Base-by-base conservation (phyloP, 2,329 filamentous ascomycete genomes). In the Ascochyta viciae-villosae region DNA sequence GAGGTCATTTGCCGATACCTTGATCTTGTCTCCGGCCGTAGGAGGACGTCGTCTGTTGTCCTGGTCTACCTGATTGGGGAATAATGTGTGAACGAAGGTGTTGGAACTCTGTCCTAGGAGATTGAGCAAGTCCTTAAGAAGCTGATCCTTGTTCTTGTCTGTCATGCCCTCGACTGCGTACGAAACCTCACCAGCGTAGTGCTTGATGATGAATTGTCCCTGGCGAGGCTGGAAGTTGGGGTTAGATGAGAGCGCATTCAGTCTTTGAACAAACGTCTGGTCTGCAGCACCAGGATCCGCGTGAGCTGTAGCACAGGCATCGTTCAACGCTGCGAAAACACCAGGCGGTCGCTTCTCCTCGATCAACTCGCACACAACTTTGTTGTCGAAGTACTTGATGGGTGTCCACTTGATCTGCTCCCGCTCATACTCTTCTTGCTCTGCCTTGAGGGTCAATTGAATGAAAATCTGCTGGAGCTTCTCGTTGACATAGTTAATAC, bases 401-500 rank as follows among this genome's bases (percentile, higher is more conserved):
- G 95, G 95, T 0, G 93, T 97, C 95, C 95, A 99, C 73, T 96
- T 88, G 73, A 99, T 99, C 81, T 98, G 89, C 77, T 99, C 95
- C 44, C 91, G 84, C 15, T 90, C 92, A 71, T 99, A 99, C 76
- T 99, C 95, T 67, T 99, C 95, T 79, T 99, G 95, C 76, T 99
- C 95, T 0, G 95, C 89, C 81, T 96, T 96, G 60, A 99, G 78
- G 0, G 95, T 99, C 67, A 99, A 82, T 77, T 99, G 95, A 66
- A 99, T 99, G 74, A 99, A 99, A 70, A 99, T 98, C 73, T 99
- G 95, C 78, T 99, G 95, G 54, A 99, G 86, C 76, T 97, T 99
- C 76, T 99, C 95, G 77, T 99, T 99, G 59, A 96, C 98, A 78
- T 99, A 99, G 78, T 99, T 99, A 83, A 99, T 99, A 81, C 95